Conservation (phyloP, 768 basidiomycete species). For the Leccinum longicurvipes region DNA sequence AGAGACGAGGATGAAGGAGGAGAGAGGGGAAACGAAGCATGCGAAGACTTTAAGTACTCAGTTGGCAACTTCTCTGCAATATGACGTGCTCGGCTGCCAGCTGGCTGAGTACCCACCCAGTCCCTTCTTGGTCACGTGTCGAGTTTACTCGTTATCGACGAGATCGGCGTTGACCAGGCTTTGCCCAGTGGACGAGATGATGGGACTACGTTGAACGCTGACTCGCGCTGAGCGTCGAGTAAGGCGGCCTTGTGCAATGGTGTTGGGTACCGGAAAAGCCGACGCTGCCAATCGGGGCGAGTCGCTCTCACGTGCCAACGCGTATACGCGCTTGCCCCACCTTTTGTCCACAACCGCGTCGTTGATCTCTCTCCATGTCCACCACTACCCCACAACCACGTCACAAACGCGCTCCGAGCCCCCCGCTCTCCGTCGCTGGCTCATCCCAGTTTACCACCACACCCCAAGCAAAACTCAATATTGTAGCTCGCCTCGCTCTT, state of each 20-base stretch:
- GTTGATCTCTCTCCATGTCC: background rate
- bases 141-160: background rate
- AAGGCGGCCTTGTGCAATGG: background rate
- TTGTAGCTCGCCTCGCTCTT: constrained; percentile 71
- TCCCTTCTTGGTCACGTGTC: constrained; percentile 19
- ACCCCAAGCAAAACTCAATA: constrained; percentile 51
- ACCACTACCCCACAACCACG: constrained; percentile 22
- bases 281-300: constrained; percentile 1
- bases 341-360: constrained; percentile 11
- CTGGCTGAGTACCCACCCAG: constrained; percentile 24
- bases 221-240: background rate
- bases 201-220: background rate
- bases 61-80: too few species aligned
- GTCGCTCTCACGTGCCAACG: constrained; percentile 18
- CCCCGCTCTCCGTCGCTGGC: constrained; percentile 28
- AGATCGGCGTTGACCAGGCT: background rate
- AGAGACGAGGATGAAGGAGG: constrained; percentile 7
- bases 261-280: background rate
- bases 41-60: background rate
- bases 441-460: constrained; percentile 47
- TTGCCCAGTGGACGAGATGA: background rate
- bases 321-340: constrained; percentile 18
- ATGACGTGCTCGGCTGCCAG: background rate
- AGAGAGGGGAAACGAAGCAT: constrained; percentile 12
- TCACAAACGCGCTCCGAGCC: constrained; percentile 30